Percentiles rank a stretch among this genome's conserved stretches.
Conservation (phyloP, 2,329 filamentous ascomycete species). For the Ophiognomonia clavigignenti-juglandacearum region DNA sequence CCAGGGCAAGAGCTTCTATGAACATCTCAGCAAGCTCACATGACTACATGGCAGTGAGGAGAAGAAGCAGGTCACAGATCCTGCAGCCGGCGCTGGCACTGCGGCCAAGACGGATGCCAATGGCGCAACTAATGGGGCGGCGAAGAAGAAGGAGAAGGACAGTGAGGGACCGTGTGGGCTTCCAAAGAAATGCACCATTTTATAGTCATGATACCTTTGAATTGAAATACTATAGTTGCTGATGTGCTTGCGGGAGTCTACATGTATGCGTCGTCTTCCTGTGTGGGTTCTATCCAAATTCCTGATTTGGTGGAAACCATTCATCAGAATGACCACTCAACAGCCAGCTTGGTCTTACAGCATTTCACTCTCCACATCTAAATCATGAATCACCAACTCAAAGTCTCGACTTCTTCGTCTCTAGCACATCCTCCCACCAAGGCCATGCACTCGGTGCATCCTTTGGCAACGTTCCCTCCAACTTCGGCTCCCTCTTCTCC, state of each 20-base stretch:
- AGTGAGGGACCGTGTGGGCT: slow-evolving; percentile 72
- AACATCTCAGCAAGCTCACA: slow-evolving; percentile 65
- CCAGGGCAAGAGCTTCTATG: slow-evolving; percentile 84
- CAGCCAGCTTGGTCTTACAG: too few species aligned
- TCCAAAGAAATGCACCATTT: slow-evolving; percentile 67
- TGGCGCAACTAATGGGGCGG: slow-evolving; percentile 17
- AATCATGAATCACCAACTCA: background rate
- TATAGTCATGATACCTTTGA: slow-evolving; percentile 36
- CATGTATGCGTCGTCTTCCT: too few species aligned
- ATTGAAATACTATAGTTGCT: background rate
- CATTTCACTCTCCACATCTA: background rate
- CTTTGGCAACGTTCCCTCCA: slow-evolving; percentile 54
- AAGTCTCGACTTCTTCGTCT: slow-evolving; percentile 7
- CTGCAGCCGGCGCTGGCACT: background rate
- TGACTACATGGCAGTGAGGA: slow-evolving; percentile 68
- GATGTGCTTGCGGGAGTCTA: too few species aligned
- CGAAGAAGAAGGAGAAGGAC: slow-evolving; percentile 25
- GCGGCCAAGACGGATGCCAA: too few species aligned
- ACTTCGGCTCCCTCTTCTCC: slow-evolving; percentile 61
- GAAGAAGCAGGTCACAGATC: slow-evolving; percentile 10
- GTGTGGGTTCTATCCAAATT: too few species aligned
- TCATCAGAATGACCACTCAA: too few species aligned
- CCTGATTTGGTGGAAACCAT: too few species aligned
- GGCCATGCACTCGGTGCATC: slow-evolving; percentile 58
- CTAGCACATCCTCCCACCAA: slow-evolving; percentile 59